A percentile compares a stretch with the other conserved stretches of the same genome.
phyloP scores from a whole-genome alignment of 1,284 basidiomycete species.

The Cutaneotrichosporon cutaneum region DNA sequence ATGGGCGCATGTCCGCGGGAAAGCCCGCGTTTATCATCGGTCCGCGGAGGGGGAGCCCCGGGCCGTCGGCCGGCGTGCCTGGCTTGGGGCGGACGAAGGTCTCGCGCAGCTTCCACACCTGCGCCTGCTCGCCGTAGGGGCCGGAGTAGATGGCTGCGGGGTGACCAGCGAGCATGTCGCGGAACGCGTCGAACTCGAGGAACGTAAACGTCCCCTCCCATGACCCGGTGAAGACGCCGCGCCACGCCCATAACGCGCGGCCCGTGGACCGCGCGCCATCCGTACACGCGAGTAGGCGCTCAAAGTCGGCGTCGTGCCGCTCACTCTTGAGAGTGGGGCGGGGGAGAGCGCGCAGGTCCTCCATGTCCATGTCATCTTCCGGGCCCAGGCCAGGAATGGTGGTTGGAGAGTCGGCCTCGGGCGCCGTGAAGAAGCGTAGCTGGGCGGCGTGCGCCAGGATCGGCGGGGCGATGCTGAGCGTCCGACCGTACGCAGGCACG shows the following conservation, averaged over 20 bases:
- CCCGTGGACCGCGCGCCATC: conserved; percentile 52
- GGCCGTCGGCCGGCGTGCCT: conserved; percentile 1
- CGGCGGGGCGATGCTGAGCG: conserved; percentile 42
- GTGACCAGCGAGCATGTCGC: conserved; percentile 52
- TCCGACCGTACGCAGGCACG: conserved; percentile 51
- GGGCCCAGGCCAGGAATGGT: neutral
- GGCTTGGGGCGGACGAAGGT: conserved; percentile 48
- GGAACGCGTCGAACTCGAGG: conserved; percentile 59
- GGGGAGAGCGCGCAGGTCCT: conserved; percentile 20
- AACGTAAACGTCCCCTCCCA: conserved; percentile 61
- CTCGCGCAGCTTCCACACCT: conserved; percentile 59
- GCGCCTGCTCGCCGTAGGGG: conserved; percentile 58
- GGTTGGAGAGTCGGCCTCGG: neutral
- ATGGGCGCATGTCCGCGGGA: conserved; percentile 35
- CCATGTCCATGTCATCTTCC: neutral
- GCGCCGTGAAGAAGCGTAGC: conserved; percentile 44
- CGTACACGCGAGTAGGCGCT: conserved; percentile 49
- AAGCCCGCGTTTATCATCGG: conserved; percentile 50
- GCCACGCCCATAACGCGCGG: conserved; percentile 50
- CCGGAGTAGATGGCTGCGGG: conserved; percentile 55
- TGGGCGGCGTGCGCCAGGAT: conserved; percentile 52
- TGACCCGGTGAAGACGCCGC: conserved; percentile 54
- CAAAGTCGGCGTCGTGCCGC: conserved; percentile 35
- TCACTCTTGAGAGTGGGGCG: conserved; percentile 30
- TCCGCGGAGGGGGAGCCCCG: conserved; percentile 33